Base-by-base conservation (phyloP, 2,329 filamentous ascomycete genomes). In the Xylaria sp. region DNA sequence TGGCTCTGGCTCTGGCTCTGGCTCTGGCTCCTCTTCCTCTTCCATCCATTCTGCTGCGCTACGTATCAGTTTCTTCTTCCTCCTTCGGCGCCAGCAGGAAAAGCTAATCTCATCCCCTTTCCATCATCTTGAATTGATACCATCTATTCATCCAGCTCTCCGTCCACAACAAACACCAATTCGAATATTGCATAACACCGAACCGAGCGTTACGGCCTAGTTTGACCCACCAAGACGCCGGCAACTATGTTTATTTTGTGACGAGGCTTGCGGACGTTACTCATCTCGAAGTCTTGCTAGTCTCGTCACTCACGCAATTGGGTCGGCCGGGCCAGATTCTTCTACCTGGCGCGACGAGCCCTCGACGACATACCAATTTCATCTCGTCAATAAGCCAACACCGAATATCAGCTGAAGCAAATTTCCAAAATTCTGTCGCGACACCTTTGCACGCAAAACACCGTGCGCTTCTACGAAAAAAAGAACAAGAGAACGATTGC, bases 51-150 rank as follows among this genome's bases (percentile, higher is more conserved):
- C 66, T 74, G 67, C 71, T 67, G 69, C 73, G 61, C n/a, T n/a
- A n/a, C n/a, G n/a, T n/a, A n/a, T n/a, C n/a, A n/a, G 65, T 66
- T 74, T 72, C 71, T 71, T 69, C 71, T 71, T 68, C 66, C 67
- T 71, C 67, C 64, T 68, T 55, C 45, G 42, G 38, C 65, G 49
- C 61, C 62, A 67, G 38, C 39, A 67, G 29, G 51, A 56, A 45
- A 56, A 51, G 17, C 27, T 53, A 33, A 45, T 49, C 56, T 67
- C 65, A 65, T 70, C 67, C 60, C 66, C 57, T 66, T 65, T 62
- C 61, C 63, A 65, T 66, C 55, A 31, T 38, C 67, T 66, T 59
- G 36, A 55, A 58, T 62, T 45, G 42, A 58, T 42, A n/a, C 36
- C 49, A 63, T 60, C 39, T 36, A 58, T 62, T 31, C 58, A 27